These are phyloP conservation scores for Neopestalotiopsis sp. DNA, from an alignment of 2,329 filamentous ascomycete species.

Conservation along the genomic window DNA sequence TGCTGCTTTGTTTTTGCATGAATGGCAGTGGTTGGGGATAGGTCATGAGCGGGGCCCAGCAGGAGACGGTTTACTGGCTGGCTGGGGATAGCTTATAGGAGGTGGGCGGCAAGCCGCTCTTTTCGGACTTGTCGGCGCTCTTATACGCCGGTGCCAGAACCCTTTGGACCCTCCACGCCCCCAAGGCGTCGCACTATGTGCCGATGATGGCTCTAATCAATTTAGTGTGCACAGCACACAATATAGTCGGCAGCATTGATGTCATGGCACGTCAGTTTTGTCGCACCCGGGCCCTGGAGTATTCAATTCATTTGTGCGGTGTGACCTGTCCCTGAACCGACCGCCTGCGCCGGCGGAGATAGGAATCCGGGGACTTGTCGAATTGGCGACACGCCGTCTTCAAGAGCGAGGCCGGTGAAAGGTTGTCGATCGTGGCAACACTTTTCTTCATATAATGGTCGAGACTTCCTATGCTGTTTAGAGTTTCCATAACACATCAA, in stretches of 20 bases:
- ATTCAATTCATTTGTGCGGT: not conserved
- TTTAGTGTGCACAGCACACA: not conserved
- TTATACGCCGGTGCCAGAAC: not conserved
- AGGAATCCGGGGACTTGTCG: not conserved
- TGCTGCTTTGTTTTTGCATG: no score
- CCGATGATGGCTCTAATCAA: not conserved
- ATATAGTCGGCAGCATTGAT: not conserved
- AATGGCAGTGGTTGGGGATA: no score
- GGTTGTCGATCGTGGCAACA: not conserved
- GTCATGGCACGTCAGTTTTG: not conserved
- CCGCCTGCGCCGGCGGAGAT: not conserved
- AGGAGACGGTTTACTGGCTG: no score
- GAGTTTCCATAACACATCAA: not conserved
- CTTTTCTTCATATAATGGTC: not conserved
- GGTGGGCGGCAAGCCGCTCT: not conserved
- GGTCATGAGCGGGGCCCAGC: no score
- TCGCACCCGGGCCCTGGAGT: no score
- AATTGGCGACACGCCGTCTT: not conserved
- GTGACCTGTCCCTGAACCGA: not conserved
- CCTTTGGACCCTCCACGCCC: not conserved
- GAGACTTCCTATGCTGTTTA: not conserved
- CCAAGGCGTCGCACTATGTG: not conserved
- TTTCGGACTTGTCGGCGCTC: constrained; percentile 1
- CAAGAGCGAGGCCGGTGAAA: not conserved
- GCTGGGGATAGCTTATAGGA: no score